Base-by-base conservation (phyloP, 345 rosid genomes). In the Euphorbia peplus region DNA sequence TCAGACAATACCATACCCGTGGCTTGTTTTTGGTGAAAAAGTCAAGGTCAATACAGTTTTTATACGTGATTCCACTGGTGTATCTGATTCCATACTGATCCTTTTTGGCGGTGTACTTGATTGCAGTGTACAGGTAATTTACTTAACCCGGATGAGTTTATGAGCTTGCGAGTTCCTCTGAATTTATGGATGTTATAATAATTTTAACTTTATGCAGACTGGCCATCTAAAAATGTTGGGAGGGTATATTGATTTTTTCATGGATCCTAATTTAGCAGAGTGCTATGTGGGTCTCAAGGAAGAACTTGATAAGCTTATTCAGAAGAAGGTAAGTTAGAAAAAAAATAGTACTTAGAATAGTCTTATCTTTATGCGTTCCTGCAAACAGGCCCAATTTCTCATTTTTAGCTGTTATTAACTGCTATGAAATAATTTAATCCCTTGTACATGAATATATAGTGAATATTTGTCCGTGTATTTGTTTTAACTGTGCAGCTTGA, bases 21-120 rank as follows among this genome's bases (percentile, higher is more conserved):
- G 99, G 99, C 81, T 95, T 70, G 93, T 95, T 70, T 95, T 95
- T 85, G 97, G 96, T 53, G 99, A 91, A 75, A 95, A 95, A 83
- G 86, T 95, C 30, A 95, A 88, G 76, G 97, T 95, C 68, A 91
- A 91, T 78, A 76, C 97, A 0, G 98, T 95, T 70, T 88, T 95
- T 82, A 75, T 95, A 59, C 89, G 98, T 13, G 98, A 95, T 76
- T 95, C 97, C n/a, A 95, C 98, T 41, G 99, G 98, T 54, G 85
- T 95, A 70, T 90, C 98, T 51, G 99, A 95, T 82, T 95, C 99
- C 5, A 83, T 91, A 70, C 72, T 95, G 80, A 79, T 92, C 61
- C 90, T 95, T 75, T 88, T 91, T 61, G 99, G 98, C 8, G 99
- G 99, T 64, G 81, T 87, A 58, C 73, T 95, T 68, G 78, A 70